Conservation (phyloP, 2,329 filamentous ascomycete species). For the Xylariales sp. region DNA sequence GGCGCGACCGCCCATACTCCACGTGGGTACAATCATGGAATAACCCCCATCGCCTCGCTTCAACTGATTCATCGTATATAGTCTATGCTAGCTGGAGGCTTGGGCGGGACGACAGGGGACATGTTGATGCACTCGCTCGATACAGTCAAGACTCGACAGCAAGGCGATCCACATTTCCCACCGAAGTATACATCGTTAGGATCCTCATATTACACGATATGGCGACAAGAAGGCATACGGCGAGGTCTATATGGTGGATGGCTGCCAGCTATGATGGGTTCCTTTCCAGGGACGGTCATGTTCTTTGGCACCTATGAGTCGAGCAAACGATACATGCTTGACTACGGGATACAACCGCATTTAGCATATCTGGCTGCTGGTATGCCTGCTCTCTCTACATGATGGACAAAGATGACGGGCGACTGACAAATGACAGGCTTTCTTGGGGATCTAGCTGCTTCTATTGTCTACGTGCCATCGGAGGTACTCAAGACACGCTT, state of each 20-base stretch:
- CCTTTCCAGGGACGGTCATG: conserved; percentile 86
- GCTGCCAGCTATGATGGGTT: conserved; percentile 82
- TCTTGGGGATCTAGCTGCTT: conserved; percentile 85
- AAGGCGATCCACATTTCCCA: conserved; percentile 89
- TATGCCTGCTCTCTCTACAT: conserved; percentile 33
- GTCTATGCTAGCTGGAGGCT: conserved; percentile 92
- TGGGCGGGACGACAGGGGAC: conserved; percentile 90
- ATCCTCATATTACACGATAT: conserved; percentile 88
- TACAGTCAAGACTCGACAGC: conserved; percentile 96
- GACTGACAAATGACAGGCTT: conserved; percentile 56
- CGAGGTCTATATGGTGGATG: conserved; percentile 92
- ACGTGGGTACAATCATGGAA: conserved; percentile 43
- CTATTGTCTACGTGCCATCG: conserved; percentile 90
- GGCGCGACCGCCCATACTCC: conserved; percentile 56
- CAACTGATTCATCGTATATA: conserved; percentile 33
- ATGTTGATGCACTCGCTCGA: conserved; percentile 99
- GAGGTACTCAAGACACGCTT: conserved; percentile 97
- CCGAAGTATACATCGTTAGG: conserved; percentile 89
- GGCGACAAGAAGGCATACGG: conserved; percentile 82
- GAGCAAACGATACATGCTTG: conserved; percentile 86
- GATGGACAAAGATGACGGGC: background rate
- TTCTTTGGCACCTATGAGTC: conserved; percentile 98
- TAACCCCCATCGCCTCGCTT: conserved; percentile 13
- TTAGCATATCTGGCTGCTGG: conserved; percentile 82
- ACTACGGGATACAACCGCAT: conserved; percentile 74